These are phyloP conservation scores for Fusarium torulosum DNA, from an alignment of 2,329 filamentous ascomycete species.

Conservation along the genomic window DNA sequence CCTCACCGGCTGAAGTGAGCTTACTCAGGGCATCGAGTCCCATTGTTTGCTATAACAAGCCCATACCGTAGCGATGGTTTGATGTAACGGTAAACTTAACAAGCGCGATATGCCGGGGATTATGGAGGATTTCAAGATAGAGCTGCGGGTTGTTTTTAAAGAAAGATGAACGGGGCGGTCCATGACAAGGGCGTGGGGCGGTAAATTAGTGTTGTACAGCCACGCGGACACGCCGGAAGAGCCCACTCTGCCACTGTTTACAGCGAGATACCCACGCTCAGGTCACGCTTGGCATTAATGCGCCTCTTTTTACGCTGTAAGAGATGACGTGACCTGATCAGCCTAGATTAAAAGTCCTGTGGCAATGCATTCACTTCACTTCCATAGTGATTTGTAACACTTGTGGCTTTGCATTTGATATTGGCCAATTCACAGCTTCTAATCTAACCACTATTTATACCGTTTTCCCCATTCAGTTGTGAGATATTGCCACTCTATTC, in stretches of 20 bases:
- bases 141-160: slow-evolving; percentile 5
- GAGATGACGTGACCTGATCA: neutral
- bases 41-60: slow-evolving; percentile 25
- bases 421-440: neutral
- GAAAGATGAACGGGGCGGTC: neutral
- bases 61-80: slow-evolving; percentile 1
- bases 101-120: neutral
- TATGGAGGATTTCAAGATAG: neutral
- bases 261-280: neutral
- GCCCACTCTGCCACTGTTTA: neutral
- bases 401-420: neutral
- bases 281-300: slow-evolving; percentile 34
- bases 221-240: slow-evolving; percentile 33
- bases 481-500: neutral
- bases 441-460: neutral
- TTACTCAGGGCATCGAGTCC: slow-evolving; percentile 39
- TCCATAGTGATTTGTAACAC: too few species aligned
- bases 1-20: slow-evolving; percentile 29
- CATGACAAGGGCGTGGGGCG: slow-evolving; percentile 14
- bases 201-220: slow-evolving; percentile 20
- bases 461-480: neutral
- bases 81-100: neutral
- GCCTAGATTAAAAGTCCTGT: neutral
- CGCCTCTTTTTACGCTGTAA: slow-evolving; percentile 13
- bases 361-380: too few species aligned